phyloP scores from a whole-genome alignment of 1,284 basidiomycete genomes.

The Golubevia sp. region DNA sequence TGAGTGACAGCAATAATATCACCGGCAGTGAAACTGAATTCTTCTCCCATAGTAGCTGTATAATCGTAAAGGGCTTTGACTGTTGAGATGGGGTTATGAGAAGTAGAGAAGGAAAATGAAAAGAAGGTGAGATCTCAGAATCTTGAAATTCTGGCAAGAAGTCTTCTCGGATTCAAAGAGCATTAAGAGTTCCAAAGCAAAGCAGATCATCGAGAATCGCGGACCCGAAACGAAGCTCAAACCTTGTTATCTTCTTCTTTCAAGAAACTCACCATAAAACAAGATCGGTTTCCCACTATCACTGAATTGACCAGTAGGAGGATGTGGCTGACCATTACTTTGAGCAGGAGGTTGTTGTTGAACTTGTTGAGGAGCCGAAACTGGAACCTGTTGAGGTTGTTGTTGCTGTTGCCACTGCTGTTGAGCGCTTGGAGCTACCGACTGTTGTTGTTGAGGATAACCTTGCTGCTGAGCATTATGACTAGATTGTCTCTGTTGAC shows the following conservation, averaged over 20 bases:
- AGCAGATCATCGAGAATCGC: too few species aligned
- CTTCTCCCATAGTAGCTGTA: slow-evolving; percentile 45
- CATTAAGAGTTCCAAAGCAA: too few species aligned
- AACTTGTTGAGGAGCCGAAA: background rate
- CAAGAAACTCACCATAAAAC: slow-evolving; percentile 42
- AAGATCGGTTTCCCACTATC: slow-evolving; percentile 53
- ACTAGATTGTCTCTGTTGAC: slow-evolving; percentile 9
- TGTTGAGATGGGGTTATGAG: background rate
- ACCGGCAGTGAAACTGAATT: slow-evolving; percentile 58
- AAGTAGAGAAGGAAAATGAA: background rate
- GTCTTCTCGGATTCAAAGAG: too few species aligned
- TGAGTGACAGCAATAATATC: slow-evolving; percentile 60
- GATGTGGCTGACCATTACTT: slow-evolving; percentile 5
- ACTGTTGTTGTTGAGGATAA: slow-evolving; percentile 17
- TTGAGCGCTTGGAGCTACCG: too few species aligned
- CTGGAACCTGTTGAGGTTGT: slow-evolving; percentile 17
- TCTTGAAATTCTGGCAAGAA: too few species aligned
- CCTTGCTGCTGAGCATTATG: background rate
- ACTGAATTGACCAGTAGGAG: slow-evolving; percentile 57
- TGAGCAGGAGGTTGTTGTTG: slow-evolving; percentile 13
- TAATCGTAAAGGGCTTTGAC: slow-evolving; percentile 60
- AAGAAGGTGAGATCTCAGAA: background rate
- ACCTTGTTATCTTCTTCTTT: background rate
- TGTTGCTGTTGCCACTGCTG: slow-evolving; percentile 5
- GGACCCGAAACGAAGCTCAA: background rate